Percentiles rank a stretch among this genome's conserved stretches.
Conservation (phyloP, 805 yeast genomes). For the Maudiozyma barnettii region DNA sequence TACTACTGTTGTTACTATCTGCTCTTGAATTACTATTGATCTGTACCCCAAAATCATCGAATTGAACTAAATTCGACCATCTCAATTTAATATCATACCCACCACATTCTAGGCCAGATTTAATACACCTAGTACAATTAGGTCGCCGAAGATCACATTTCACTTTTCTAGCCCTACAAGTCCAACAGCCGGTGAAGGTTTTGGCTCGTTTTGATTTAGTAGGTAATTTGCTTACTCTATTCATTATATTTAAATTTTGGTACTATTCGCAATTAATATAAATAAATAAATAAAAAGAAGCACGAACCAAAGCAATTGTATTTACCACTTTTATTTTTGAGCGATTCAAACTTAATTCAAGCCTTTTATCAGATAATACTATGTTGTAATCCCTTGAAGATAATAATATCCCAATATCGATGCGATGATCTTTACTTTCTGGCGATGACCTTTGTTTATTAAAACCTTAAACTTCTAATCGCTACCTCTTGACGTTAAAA, state of each 20-base stretch:
- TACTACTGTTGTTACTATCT: not conserved
- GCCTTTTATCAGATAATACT: no score
- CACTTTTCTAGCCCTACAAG: constrained; percentile 72
- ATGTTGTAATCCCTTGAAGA: no score
- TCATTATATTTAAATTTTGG: not conserved
- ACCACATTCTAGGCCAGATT: constrained; percentile 59
- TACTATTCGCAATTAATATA: not conserved
- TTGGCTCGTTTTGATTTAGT: constrained; percentile 39
- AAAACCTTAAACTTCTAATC: not conserved
- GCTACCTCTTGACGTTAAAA: constrained; percentile 4
- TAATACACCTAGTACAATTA: constrained; percentile 57
- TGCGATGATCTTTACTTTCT: not conserved
- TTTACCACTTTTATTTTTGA: no score
- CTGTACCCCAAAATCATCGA: constrained; percentile 36
- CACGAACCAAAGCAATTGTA: not conserved
- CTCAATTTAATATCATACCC: constrained; percentile 76
- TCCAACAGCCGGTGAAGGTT: constrained; percentile 82
- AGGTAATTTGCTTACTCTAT: not conserved
- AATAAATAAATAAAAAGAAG: not conserved
- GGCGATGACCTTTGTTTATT: not conserved
- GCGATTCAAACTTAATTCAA: no score
- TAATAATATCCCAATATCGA: no score
- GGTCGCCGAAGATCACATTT: constrained; percentile 73
- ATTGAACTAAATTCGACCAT: constrained; percentile 54
- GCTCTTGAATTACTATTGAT: constrained; percentile 3